A percentile compares a stretch with the other conserved stretches of the same genome.
Conservation (phyloP, 192 early-diverging fungal genomes). For the Anaeromyces robustus region DNA sequence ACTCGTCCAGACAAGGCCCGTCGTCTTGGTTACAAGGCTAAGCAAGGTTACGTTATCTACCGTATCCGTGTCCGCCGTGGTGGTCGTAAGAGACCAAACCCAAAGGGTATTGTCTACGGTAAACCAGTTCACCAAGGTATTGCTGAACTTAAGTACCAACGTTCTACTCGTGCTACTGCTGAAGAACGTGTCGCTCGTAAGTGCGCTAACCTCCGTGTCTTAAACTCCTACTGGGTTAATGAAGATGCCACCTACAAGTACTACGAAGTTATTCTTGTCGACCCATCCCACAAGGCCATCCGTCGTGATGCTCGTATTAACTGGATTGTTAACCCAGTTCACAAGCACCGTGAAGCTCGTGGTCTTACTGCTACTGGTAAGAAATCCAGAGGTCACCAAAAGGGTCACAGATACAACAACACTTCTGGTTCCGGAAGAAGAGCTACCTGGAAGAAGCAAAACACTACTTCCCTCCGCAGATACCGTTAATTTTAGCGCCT, state of each 20-base stretch:
- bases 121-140: slow-evolving; percentile 98
- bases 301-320: slow-evolving; percentile 97
- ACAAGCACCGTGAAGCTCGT: slow-evolving; percentile 98
- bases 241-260: slow-evolving; percentile 98
- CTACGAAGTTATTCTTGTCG: slow-evolving; percentile 97
- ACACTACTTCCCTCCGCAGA: slow-evolving; percentile 86
- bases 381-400: slow-evolving; percentile 93
- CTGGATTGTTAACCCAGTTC: slow-evolving; percentile 95
- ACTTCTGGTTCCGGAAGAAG: slow-evolving; percentile 84
- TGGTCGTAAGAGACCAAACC: slow-evolving; percentile 90
- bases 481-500: slow-evolving; percentile 56
- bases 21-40: slow-evolving; percentile 99
- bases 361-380: slow-evolving; percentile 91
- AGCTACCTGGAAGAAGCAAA: slow-evolving; percentile 85
- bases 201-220: slow-evolving; percentile 93
- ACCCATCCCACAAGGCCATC: slow-evolving; percentile 95
- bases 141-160: slow-evolving; percentile 97
- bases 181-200: slow-evolving; percentile 96
- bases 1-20: slow-evolving; percentile 98
- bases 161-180: slow-evolving; percentile 79
- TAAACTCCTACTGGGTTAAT: slow-evolving; percentile 99
- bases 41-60: slow-evolving; percentile 99
- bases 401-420: slow-evolving; percentile 96
- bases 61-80: slow-evolving; percentile 97
- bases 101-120: slow-evolving; percentile 97